A percentile compares a stretch with the other conserved stretches of the same genome.
phyloP scores from a whole-genome alignment of 2,329 filamentous ascomycete species.

The Paracorniculantispora psalliotae region DNA sequence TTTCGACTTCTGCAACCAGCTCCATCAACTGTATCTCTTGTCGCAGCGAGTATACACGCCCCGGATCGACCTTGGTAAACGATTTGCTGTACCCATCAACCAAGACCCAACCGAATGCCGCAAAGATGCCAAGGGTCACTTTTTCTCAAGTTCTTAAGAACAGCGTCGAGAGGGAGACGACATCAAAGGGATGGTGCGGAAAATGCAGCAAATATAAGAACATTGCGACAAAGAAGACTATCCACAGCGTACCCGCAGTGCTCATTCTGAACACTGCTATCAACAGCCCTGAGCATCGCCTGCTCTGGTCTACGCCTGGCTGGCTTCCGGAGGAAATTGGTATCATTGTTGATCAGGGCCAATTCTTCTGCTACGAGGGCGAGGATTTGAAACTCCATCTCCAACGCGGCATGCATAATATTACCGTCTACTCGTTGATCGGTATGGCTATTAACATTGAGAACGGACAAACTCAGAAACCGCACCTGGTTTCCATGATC shows the following conservation, averaged over 20 bases:
- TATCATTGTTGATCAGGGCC: slow-evolving; percentile 82
- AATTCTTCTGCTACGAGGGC: slow-evolving; percentile 92
- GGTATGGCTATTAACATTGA: slow-evolving; percentile 89
- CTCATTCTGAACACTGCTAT: slow-evolving; percentile 83
- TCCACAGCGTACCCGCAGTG: slow-evolving; percentile 78
- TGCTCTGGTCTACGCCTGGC: slow-evolving; percentile 81
- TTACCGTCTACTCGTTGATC: slow-evolving; percentile 86
- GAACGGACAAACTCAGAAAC: slow-evolving; percentile 75
- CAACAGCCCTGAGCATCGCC: slow-evolving; percentile 64
- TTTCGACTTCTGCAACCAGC: slow-evolving; percentile 66
- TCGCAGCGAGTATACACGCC: slow-evolving; percentile 75
- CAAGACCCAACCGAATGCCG: slow-evolving; percentile 45
- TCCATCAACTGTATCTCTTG: slow-evolving; percentile 83
- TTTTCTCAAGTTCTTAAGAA: slow-evolving; percentile 92
- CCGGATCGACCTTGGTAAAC: slow-evolving; percentile 75
- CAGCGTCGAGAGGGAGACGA: slow-evolving; percentile 84
- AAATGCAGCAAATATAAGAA: slow-evolving; percentile 88
- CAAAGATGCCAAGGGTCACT: slow-evolving; percentile 51
- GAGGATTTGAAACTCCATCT: slow-evolving; percentile 79
- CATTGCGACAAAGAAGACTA: slow-evolving; percentile 76
- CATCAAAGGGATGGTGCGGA: slow-evolving; percentile 88
- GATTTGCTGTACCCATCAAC: slow-evolving; percentile 72
- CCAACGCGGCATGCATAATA: slow-evolving; percentile 71
- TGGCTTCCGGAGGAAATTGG: slow-evolving; percentile 95
- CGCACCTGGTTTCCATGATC: slow-evolving; percentile 85